Evolutionary conservation across 768 basidiomycete species (phyloP), one percentile per base, ranked within the genome.

Genomic region (Lactarius psammicola): DNA sequence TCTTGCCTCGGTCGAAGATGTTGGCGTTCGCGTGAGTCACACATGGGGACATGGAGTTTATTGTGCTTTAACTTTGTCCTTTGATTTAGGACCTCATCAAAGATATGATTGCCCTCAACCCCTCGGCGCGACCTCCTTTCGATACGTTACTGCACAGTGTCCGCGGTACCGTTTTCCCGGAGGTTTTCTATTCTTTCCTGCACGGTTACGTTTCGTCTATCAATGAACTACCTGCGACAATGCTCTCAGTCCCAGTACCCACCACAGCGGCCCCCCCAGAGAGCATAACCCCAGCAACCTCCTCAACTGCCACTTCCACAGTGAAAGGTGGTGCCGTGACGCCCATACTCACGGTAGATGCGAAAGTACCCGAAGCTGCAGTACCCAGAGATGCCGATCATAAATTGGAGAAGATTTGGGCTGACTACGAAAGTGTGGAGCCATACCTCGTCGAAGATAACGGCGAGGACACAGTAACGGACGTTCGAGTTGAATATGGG

Each of bases 121-220:
- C 95, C 0, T 69, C 80, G 0, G 78, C 82, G 2, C 85, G 97
- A 15, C 94, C 94, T 2, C 84, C 89, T 1, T 98, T 96, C 74
- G 90, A 92, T 71, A 83, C 82, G 2, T 78, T 94, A 8, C 79
- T 98, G 44, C 85, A 90, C 31, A 85, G 80, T 1, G 89, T 87
- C 4, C 84, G 93, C 54, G 91, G 87, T 0, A 82, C 82, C 10
- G 87, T 95, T 56, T 91, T 98, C 68, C 95, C 96, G 0, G 94
- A 95, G 71, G 87, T 86, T 34, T 98, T 98, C 76, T 98, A 97
- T 77, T 90, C 94, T 2, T 98, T 96, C 78, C 81, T 98, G 11
- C 91, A 95, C 74, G 91, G 90, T 70, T 98, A 97, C 70, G 84
- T 92, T 63, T 83, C 87, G 3, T 87, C 92, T 1, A 80, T 92